Evolutionary conservation across 169 alveolate species (phyloP).

Genomic region (Eimeria falciformis): DNA sequence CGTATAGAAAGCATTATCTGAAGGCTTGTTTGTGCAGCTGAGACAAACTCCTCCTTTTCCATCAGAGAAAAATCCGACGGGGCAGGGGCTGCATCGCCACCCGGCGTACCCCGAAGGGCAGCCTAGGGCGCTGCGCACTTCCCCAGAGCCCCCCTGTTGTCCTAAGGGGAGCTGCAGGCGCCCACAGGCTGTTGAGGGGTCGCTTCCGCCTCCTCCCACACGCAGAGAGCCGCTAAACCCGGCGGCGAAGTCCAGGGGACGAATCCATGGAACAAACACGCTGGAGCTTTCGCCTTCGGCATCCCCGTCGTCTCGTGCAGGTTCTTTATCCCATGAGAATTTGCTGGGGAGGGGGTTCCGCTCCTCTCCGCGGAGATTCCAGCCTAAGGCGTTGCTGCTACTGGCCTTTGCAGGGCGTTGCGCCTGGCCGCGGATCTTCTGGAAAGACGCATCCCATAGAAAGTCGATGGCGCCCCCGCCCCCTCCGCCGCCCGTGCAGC

Average conservation of each 20-base stretch:
- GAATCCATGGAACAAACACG: slow-evolving; percentile 32
- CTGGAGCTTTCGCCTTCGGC: not conserved
- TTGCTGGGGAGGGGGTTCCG: no score
- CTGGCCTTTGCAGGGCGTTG: not conserved
- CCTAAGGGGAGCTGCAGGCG: slow-evolving; percentile 67
- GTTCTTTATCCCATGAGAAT: no score
- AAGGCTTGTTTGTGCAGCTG: slow-evolving; percentile 60
- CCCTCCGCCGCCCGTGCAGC: slow-evolving; percentile 78
- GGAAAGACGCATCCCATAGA: slow-evolving; percentile 30
- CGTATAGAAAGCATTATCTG: slow-evolving; percentile 18
- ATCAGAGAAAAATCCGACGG: slow-evolving; percentile 25
- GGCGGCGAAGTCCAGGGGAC: slow-evolving; percentile 61
- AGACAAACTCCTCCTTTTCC: slow-evolving; percentile 57
- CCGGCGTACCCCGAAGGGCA: slow-evolving; percentile 76
- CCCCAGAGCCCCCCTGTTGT: slow-evolving; percentile 45
- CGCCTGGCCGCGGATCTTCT: no score
- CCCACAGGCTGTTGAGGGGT: slow-evolving; percentile 47
- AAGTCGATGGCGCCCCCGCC: slow-evolving; percentile 73
- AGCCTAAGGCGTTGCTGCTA: not conserved
- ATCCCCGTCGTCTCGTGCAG: not conserved
- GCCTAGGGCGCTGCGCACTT: slow-evolving; percentile 53
- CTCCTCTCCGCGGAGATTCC: not conserved
- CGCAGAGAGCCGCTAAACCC: slow-evolving; percentile 36
- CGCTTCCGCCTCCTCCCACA: slow-evolving; percentile 58
- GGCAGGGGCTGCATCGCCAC: slow-evolving; percentile 65